Base-by-base conservation (phyloP, 345 rosid genomes). In the Pugionium cornutum region DNA sequence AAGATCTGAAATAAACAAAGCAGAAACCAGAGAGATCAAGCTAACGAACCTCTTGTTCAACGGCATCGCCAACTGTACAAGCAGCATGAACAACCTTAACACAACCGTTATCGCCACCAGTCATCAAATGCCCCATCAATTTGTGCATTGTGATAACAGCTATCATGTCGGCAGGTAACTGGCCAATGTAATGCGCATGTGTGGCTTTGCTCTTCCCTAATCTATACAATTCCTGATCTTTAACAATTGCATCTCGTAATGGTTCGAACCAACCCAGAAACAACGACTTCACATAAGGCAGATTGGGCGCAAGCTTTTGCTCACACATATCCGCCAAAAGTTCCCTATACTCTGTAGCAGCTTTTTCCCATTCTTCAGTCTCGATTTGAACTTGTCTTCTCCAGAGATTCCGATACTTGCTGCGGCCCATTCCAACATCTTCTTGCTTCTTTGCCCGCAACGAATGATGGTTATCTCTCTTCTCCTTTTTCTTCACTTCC, bases 261-360 rank as follows among this genome's bases (percentile, higher is more conserved):
- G 99, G 97, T 67, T 95, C 97, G 48, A 95, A 89, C 99, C 99
- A 95, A 57, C 99, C 99, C 3, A 95, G 81, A 75, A 95, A 91
- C 83, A 95, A 73, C 0, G 89, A 76, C 78, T 95, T 89, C 77
- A 95, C 84, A 66, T 87, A 95, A 43, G 97, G 99, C 60, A 95
- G 72, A 78, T 84, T 91, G 0, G 97, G 99, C 6, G 99, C 99
- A 78, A 95, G 80, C 66, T 83, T 91, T 1, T 91, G 85, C 80
- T 86, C 88, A 70, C 97, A 91, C 99, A 95, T 95, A 58, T 95
- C 94, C 59, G 33, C 66, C 75, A 95, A 68, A 54, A 95, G 88
- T 78, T 91, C 96, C 75, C 47, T 80, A 32, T 91, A 95, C 77
- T 95, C 99, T 2, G 69, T 80, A 2, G 89, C 94, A 2, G 99